Evolutionary conservation across 2,329 filamentous ascomycete species (phyloP).

Genomic region (Colletotrichum magnum): DNA sequence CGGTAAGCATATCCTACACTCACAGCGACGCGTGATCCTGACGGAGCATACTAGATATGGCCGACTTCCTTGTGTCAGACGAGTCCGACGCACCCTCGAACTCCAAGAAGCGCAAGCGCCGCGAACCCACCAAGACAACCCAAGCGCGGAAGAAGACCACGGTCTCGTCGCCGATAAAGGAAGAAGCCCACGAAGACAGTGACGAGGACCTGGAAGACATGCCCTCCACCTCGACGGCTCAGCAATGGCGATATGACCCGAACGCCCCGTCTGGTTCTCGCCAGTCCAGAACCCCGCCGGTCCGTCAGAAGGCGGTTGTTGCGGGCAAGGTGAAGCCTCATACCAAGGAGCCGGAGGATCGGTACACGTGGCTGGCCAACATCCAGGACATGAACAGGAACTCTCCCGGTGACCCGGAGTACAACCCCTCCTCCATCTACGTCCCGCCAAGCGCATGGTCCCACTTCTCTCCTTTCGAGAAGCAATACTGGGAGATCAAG

Average conservation of each 20-base stretch:
- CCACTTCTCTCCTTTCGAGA: conserved; percentile 94
- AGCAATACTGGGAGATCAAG: conserved; percentile 99
- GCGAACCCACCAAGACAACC: conserved; percentile 60
- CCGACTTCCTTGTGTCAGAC: conserved; percentile 89
- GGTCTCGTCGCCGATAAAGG: conserved; percentile 61
- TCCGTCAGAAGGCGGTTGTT: conserved; percentile 41
- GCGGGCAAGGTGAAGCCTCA: conserved; percentile 78
- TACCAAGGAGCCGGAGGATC: conserved; percentile 84
- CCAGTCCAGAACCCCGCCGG: conserved; percentile 39
- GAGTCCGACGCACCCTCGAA: conserved; percentile 79
- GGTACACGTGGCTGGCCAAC: conserved; percentile 92
- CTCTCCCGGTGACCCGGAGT: conserved; percentile 84
- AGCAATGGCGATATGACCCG: conserved; percentile 82
- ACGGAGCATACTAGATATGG: conserved; percentile 69
- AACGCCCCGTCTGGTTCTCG: conserved; percentile 51
- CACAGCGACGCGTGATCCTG: conserved; percentile 22
- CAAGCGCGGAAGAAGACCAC: conserved; percentile 75
- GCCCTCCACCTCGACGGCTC: conserved; percentile 78
- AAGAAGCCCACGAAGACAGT: conserved; percentile 57
- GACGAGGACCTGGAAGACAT: conserved; percentile 70
- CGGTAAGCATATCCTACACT: conserved; percentile 55
- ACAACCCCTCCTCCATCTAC: conserved; percentile 91
- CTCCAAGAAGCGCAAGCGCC: conserved; percentile 83
- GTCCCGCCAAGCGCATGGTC: conserved; percentile 85
- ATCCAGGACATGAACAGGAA: conserved; percentile 88